Conservation (phyloP, 1,284 basidiomycete species). For the Sporisorium scitamineum region DNA sequence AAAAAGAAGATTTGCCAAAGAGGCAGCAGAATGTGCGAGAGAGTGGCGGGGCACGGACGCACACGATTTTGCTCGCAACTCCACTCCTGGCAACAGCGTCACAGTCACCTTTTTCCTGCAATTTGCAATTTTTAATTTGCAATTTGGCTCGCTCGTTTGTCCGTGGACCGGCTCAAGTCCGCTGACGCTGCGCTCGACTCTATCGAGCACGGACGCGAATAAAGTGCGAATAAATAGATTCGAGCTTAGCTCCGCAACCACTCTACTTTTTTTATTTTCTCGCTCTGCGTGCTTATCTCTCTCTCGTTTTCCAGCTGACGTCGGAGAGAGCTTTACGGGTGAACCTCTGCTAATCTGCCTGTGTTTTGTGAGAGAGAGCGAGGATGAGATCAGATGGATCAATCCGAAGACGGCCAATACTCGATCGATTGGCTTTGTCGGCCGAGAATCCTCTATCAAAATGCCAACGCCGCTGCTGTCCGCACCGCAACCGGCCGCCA, state of each 20-base stretch:
- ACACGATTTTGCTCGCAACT: neutral
- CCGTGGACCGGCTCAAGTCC: slow-evolving; percentile 1
- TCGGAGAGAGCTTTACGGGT: neutral
- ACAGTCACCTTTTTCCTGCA: neutral
- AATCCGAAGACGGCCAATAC: too few relatives aligned
- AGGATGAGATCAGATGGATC: slow-evolving; percentile 1
- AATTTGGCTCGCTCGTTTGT: neutral
- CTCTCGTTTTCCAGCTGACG: neutral
- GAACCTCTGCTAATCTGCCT: neutral
- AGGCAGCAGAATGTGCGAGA: neutral
- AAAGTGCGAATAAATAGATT: too few relatives aligned
- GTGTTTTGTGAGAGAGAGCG: neutral
- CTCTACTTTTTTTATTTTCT: neutral
- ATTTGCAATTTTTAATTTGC: neutral
- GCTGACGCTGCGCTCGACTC: slow-evolving; percentile 1
- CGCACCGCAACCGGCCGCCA: neutral
- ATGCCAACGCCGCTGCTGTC: neutral
- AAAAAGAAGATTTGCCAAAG: slow-evolving; percentile 8
- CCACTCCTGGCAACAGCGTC: neutral
- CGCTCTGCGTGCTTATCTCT: neutral
- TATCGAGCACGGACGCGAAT: slow-evolving; percentile 2
- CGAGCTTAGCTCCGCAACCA: neutral
- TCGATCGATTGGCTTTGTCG: neutral
- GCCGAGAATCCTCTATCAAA: too few relatives aligned
- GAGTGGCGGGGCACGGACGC: slow-evolving; percentile 3